A percentile compares a stretch with the other conserved stretches of the same genome.
Conservation (phyloP, 1,284 basidiomycete genomes). For the Grifola frondosa region DNA sequence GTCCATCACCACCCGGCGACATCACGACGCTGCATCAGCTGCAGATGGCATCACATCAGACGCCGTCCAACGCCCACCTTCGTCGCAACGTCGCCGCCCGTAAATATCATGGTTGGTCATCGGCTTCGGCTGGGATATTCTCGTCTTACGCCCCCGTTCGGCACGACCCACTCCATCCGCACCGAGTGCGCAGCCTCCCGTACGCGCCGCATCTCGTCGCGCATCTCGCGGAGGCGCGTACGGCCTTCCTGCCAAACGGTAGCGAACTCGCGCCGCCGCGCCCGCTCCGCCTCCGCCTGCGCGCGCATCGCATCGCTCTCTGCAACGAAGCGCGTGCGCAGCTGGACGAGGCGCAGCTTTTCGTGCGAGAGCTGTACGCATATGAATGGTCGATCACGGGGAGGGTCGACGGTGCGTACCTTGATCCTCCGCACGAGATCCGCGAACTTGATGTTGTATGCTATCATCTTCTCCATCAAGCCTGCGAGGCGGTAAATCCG, state of each 20-base stretch:
- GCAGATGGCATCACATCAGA: too few relatives aligned
- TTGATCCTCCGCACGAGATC: conserved; percentile 22
- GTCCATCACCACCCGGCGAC: too few relatives aligned
- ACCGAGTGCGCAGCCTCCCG: too few relatives aligned
- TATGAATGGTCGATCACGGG: not conserved
- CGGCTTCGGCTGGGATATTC: too few relatives aligned
- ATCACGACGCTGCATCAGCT: too few relatives aligned
- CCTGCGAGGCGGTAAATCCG: conserved; percentile 26
- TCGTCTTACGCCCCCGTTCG: too few relatives aligned
- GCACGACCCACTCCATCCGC: too few relatives aligned
- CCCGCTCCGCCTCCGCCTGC: conserved; percentile 12
- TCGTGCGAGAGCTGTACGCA: conserved; percentile 22
- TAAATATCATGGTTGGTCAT: too few relatives aligned
- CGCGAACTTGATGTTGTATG: conserved; percentile 33
- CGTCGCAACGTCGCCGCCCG: too few relatives aligned
- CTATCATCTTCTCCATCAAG: conserved; percentile 38
- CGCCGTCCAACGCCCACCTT: too few relatives aligned
- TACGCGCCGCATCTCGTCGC: conserved; percentile 20
- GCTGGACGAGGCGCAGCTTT: conserved; percentile 19
- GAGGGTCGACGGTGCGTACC: conserved; percentile 9
- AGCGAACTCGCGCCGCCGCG: conserved; percentile 15
- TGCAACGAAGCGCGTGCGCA: conserved; percentile 13
- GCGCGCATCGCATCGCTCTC: conserved; percentile 7
- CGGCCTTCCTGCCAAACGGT: conserved; percentile 17
- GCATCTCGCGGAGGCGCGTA: conserved; percentile 13